Evolutionary conservation across 2,329 filamentous ascomycete genomes (phyloP), one percentile per base, ranked within the genome.

Genomic region (Aureobasidium sp.): DNA sequence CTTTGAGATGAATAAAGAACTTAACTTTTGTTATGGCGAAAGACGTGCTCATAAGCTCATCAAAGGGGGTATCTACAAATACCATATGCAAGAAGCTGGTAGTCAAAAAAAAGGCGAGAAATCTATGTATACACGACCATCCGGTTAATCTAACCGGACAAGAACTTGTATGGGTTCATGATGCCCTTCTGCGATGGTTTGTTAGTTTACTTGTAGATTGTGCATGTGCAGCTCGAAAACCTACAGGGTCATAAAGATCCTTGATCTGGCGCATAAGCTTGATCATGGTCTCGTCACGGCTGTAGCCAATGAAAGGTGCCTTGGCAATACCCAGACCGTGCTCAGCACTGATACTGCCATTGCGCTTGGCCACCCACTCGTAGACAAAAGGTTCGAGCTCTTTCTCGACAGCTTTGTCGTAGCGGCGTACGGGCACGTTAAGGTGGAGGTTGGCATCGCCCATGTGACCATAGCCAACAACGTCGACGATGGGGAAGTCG

Each of bases 81-180:
- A 59, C 54, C 54, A 59, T 59, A 48, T 37, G 54, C 54, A 39
- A 48, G 35, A 33, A 47, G 53, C 50, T 54, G 27, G 31, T 40
- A 24, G 22, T 31, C 24, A n/a, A 22, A 45, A 19, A 57, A 45
- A 40, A 31, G 29, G 12, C 53, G 31, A 33, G 40, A 29, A 45
- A 35, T 35, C 39, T 57, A 59, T 37, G 9, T 54, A 35, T 19
- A 59, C 22, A 39, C 9, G n/a, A 48, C n/a, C 27, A 33, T 39
- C 54, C 37, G 19, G 54, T 49, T 24, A 15, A 11, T 62, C 44
- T 57, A 56, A 22, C 50, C 50, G 62, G 73, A 80, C 68, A 97
- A 88, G 74, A 97, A 97, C 78, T 97, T 97, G 81, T 97, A 97
- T 0, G 93, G 93, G 77, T 97, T 97, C 91, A 97, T 95, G 76